phyloP scores from a whole-genome alignment of 345 rosid genomes.

The Lenwebbia sp. region DNA sequence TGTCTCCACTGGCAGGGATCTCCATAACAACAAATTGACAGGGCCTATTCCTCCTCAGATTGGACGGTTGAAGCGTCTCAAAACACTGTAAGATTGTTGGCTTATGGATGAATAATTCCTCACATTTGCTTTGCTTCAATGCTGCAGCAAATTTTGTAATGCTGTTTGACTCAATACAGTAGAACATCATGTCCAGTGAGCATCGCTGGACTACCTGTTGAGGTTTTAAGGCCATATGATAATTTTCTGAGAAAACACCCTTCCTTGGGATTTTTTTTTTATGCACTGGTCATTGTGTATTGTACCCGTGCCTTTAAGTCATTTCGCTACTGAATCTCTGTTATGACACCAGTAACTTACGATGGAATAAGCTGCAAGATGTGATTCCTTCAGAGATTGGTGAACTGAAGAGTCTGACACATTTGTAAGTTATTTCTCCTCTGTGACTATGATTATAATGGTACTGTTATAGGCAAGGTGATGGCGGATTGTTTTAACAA shows the following conservation, averaged over 20 bases:
- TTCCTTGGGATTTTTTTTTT: neutral
- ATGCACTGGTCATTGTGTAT: neutral
- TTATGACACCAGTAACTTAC: constrained; percentile 45
- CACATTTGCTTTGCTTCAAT: neutral
- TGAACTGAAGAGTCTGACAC: constrained; percentile 77
- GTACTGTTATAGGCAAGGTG: neutral
- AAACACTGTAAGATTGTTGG: constrained; percentile 50
- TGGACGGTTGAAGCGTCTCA: constrained; percentile 77
- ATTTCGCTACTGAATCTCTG: neutral
- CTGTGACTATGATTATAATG: neutral
- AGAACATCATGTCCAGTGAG: neutral
- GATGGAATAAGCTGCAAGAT: constrained; percentile 96
- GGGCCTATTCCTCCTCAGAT: constrained; percentile 98
- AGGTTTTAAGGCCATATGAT: neutral
- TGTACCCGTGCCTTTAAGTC: neutral
- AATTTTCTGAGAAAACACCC: neutral
- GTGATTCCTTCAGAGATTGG: constrained; percentile 86
- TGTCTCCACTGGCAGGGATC: constrained; percentile 39
- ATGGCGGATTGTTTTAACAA: neutral
- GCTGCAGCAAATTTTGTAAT: neutral
- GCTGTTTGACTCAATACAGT: neutral
- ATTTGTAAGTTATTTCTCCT: constrained; percentile 46
- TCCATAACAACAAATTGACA: constrained; percentile 78
- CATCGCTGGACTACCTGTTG: neutral
- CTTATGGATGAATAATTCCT: neutral